These are phyloP conservation scores for Fusarium caatingaense DNA, from an alignment of 2,329 filamentous ascomycete genomes.

Conservation along the genomic window DNA sequence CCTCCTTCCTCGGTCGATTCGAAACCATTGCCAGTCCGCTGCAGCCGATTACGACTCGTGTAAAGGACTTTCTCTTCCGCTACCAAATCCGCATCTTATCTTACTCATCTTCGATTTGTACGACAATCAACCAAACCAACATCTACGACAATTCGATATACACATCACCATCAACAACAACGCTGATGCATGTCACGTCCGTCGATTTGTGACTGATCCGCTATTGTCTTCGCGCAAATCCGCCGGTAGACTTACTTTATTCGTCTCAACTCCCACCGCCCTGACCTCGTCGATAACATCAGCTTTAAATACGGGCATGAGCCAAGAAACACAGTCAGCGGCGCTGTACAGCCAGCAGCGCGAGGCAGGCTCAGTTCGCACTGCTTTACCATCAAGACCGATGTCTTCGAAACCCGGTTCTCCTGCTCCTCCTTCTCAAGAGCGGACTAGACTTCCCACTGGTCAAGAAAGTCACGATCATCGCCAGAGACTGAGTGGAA, in stretches of 20 bases:
- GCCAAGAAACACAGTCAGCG: constrained; percentile 45
- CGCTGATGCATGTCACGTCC: constrained; percentile 38
- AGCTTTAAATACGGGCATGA: constrained; percentile 46
- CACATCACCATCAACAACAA: constrained; percentile 3
- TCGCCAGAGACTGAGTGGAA: constrained; percentile 40
- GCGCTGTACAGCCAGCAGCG: constrained; percentile 47
- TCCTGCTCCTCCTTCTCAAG: constrained; percentile 29
- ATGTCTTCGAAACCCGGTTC: constrained; percentile 49
- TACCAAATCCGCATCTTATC: constrained; percentile 11
- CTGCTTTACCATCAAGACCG: constrained; percentile 54
- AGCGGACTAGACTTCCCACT: constrained; percentile 40
- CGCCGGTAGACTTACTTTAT: constrained; percentile 6
- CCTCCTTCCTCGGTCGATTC: constrained; percentile 39
- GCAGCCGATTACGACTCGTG: constrained; percentile 35
- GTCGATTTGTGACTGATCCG: constrained; percentile 32
- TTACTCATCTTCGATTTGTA: constrained; percentile 14
- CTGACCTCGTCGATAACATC: constrained; percentile 9
- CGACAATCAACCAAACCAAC: constrained; percentile 10
- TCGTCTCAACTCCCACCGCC: constrained; percentile 2
- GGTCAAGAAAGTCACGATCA: constrained; percentile 40
- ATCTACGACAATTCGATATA: constrained; percentile 15
- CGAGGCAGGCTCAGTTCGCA: constrained; percentile 49
- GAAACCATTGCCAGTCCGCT: constrained; percentile 35
- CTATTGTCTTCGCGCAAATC: constrained; percentile 13
- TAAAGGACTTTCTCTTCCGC: constrained; percentile 25